phyloP scores from a whole-genome alignment of 2,329 filamentous ascomycete species.

The Diaporthe ilicicola region DNA sequence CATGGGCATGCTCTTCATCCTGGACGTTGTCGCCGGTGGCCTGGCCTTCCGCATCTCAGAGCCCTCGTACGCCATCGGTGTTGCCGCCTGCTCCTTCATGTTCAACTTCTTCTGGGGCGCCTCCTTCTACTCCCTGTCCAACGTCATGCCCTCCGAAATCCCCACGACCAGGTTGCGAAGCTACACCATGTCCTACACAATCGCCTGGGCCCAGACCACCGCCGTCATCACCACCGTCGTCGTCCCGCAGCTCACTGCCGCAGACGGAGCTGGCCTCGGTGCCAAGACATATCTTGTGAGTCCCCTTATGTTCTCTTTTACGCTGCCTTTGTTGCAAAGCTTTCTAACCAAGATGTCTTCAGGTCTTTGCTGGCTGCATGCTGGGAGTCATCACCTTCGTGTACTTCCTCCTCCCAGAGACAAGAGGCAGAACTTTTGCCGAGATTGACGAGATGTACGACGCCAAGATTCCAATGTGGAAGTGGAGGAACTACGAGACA shows the following conservation, averaged over 20 bases:
- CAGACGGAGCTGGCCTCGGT: constrained; percentile 32
- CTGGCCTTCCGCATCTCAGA: constrained; percentile 42
- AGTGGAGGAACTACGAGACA: constrained; percentile 26
- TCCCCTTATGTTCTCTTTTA: not conserved
- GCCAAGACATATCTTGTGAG: constrained; percentile 30
- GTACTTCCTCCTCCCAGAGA: constrained; percentile 31
- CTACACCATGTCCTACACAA: constrained; percentile 45
- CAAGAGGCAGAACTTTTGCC: constrained; percentile 26
- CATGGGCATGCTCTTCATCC: constrained; percentile 44
- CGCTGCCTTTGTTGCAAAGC: not conserved
- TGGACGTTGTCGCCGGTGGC: constrained; percentile 44
- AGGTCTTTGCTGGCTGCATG: constrained; percentile 31
- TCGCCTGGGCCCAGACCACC: constrained; percentile 46
- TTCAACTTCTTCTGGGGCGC: constrained; percentile 49
- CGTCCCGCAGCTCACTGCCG: constrained; percentile 43
- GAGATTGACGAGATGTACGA: constrained; percentile 31
- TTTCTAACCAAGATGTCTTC: not conserved
- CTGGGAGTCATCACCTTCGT: constrained; percentile 24
- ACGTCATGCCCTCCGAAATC: constrained; percentile 46
- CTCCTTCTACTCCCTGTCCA: constrained; percentile 47
- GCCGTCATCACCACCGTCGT: constrained; percentile 49
- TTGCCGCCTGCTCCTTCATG: constrained; percentile 45
- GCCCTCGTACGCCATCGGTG: constrained; percentile 38
- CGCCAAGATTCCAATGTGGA: constrained; percentile 29
- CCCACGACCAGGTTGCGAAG: constrained; percentile 30